Conservation (phyloP, 1,284 basidiomycete genomes). For the Singerocomus inundabilis region DNA sequence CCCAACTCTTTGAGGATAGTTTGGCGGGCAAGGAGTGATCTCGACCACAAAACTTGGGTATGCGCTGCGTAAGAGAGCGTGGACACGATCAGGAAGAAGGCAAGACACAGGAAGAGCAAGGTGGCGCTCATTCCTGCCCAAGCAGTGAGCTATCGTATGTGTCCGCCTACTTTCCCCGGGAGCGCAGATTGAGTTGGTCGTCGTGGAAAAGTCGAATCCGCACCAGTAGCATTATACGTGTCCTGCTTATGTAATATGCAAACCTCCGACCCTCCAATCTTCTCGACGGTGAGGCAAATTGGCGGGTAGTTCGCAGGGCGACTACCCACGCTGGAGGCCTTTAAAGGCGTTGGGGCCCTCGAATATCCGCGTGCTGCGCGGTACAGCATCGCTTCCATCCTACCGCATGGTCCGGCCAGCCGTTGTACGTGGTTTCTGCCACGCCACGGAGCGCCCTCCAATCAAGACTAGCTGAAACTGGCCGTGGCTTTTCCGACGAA, state of each 20-base stretch:
- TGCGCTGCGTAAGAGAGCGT: constrained; percentile 26
- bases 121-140: constrained; percentile 14
- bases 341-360: not conserved
- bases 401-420: not conserved
- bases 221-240: not conserved
- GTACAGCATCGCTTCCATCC: constrained; percentile 15
- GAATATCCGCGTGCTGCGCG: not conserved
- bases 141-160: not conserved
- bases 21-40: constrained; percentile 21
- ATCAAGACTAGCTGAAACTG: constrained; percentile 8
- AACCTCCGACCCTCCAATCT: not conserved
- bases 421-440: constrained; percentile 1
- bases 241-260: constrained; percentile 8
- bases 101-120: constrained; percentile 22
- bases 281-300: constrained; percentile 1
- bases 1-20: constrained; percentile 22
- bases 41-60: constrained; percentile 23
- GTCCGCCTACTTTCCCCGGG: not conserved
- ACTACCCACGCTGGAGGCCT: not conserved
- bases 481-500: not conserved
- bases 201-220: constrained; percentile 4
- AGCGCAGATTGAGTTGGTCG: not conserved
- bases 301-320: constrained; percentile 1
- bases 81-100: constrained; percentile 9
- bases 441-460: constrained; percentile 16